Evolutionary conservation across 108 stramenopile species (phyloP), one percentile per base, ranked within the genome.

Genomic region (Skeletonema menzelii): DNA sequence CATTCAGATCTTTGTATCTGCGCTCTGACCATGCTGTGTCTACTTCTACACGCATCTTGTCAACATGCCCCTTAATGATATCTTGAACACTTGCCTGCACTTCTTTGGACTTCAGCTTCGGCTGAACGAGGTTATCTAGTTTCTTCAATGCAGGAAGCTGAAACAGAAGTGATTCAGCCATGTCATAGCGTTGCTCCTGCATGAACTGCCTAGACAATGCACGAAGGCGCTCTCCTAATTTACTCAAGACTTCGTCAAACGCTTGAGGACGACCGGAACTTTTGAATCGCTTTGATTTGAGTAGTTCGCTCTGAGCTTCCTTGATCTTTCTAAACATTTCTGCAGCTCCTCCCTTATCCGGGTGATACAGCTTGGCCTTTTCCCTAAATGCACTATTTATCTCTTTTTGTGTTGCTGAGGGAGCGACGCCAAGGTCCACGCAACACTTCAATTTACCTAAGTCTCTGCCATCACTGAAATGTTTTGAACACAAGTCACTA

Each of bases 1-100:
- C 73, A 42, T 87, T 84, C 3, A 87, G 80, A 5, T 77, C 82
- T 73, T 82, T 75, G 74, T 88, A 88, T 31, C 72, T 85, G 6
- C 83, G 66, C 42, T 69, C 72, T 3, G 83, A 58, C 87, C 87
- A 88, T 30, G 47, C 27, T 32, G 69, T 82, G 28, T 80, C 70
- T 19, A 85, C 75, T 17, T 85, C 79, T 17, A 84, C 62, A 49
- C 80, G 65, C 12, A 70, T 27, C 64, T 74, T 72, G 49, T 88
- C 67, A 0, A 88, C 69, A 55, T 65, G 68, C 10, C 80, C 68
- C 58, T 73, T 84, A 6, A 88, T 67, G 0, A 85, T 69, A 5
- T 58, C 46, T 32, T 58, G 56, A 32, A 88, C 70, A 53, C 56
- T 66, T 11, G 47, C 30, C 42, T 8, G 59, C 10, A 80, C 75